Evolutionary conservation across 305 asterid species (phyloP).

Genomic region (Fraxinus ornus): DNA sequence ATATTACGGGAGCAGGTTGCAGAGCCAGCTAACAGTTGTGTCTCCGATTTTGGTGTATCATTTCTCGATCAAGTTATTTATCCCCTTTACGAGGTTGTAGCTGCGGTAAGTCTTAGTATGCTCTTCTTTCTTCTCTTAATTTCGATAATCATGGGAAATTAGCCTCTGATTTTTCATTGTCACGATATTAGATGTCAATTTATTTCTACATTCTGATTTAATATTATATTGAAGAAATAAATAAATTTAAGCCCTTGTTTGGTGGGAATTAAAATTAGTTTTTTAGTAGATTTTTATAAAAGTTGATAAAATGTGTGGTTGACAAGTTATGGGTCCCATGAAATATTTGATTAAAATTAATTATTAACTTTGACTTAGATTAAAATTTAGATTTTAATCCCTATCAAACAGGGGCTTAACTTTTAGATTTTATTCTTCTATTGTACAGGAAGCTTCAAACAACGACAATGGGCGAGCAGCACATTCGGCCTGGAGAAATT

Average conservation of each 20-base stretch:
- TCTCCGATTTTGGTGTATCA: conserved; percentile 71
- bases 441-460: conserved; percentile 81
- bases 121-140: conserved; percentile 24
- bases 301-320: too few species aligned
- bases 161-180: background rate
- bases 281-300: too few species aligned
- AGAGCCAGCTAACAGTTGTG: conserved; percentile 86
- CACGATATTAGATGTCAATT: conserved; percentile 7
- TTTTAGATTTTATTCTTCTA: conserved; percentile 19
- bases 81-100: conserved; percentile 77
- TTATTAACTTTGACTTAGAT: too few species aligned
- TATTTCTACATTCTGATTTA: conserved; percentile 8
- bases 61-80: conserved; percentile 81
- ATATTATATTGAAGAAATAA: background rate
- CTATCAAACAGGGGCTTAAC: too few species aligned
- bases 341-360: background rate
- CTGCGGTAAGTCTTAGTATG: conserved; percentile 65
- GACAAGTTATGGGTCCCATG: background rate
- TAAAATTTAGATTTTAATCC: too few species aligned
- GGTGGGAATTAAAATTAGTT: background rate
- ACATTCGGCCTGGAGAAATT: conserved; percentile 98
- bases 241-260: background rate
- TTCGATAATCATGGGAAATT: conserved; percentile 7
- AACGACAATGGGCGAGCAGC: conserved; percentile 91
- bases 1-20: conserved; percentile 61